Base-by-base conservation (phyloP, 441 rosid genomes). In the Gossypium davidsonii region DNA sequence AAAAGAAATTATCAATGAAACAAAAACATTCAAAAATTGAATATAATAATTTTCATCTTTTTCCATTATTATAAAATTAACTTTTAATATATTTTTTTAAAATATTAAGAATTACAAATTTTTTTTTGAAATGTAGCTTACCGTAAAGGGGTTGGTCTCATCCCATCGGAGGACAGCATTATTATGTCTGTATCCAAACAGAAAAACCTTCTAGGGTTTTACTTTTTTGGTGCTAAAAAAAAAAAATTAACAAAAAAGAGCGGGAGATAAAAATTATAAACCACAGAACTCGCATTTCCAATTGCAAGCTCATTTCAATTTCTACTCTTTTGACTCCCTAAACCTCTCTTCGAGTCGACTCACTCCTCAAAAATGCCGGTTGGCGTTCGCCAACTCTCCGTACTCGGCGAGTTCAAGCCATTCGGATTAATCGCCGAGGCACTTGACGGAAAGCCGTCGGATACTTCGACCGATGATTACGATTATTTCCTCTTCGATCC, bases 371-470 rank as follows among this genome's bases (percentile, higher is more conserved):
- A 74, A 90, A 58, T 87, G 93, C 57, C 92, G 67, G 77, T 84
- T 7, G 93, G 92, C 57, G 86, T 84, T 75, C 94, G 97, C 21
- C 85, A 86, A 21, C 84, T 95, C 42, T 84, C 90, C 3, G 88
- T 91, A 12, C 90, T 95, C 25, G 98, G 99, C 76, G 95, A 92
- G 88, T 92, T 95, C 87, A 92, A 90, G 88, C 95, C 99, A 20
- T 90, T 89, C 67, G 98, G 98, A 63, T 76, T 95, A 71, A 80
- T 95, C 48, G 97, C 95, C 49, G 97, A 95, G 79, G 90, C 96
- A 72, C 87, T 89, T 6, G 98, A 92, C 74, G 88, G 91, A 65
- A 89, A 91, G 49, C 85, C 89, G 10, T 82, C 78, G 0, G 88
- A 80, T 12, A 68, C 74, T 46, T 59, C 31, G 14, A 9, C 81